Conservation (phyloP, 2,329 filamentous ascomycete genomes). For the Metarhizium sp. region DNA sequence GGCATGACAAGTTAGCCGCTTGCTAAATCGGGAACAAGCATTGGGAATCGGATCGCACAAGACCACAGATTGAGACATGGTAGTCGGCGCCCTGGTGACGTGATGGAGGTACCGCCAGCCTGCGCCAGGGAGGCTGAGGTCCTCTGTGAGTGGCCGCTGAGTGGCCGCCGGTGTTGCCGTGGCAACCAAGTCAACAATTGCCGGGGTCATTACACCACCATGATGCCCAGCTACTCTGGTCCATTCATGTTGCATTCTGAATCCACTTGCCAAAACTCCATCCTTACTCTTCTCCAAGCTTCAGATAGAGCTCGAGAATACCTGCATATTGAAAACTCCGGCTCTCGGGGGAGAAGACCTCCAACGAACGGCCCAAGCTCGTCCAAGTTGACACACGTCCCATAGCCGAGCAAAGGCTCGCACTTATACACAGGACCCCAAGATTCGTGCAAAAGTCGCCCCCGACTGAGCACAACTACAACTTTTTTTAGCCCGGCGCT, state of each 20-base stretch:
- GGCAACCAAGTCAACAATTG: constrained; percentile 23
- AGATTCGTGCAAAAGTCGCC: constrained; percentile 26
- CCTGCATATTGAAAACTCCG: constrained; percentile 6
- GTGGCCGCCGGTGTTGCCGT: constrained; percentile 18
- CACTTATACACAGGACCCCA: constrained; percentile 7
- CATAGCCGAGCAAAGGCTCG: constrained; percentile 23
- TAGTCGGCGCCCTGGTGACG: constrained; percentile 11
- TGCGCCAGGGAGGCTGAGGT: neutral
- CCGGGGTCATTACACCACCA: constrained; percentile 14
- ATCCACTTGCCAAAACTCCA: constrained; percentile 11
- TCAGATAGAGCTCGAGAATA: constrained; percentile 1
- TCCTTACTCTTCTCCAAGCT: constrained; percentile 6
- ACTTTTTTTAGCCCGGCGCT: constrained; percentile 56
- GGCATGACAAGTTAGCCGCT: neutral
- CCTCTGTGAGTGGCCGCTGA: neutral
- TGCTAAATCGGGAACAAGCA: neutral
- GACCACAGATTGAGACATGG: constrained; percentile 5
- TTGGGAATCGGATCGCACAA: neutral
- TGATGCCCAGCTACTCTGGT: constrained; percentile 11
- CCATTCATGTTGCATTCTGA: constrained; percentile 16
- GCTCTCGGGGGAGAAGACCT: constrained; percentile 8
- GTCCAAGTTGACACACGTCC: constrained; percentile 7
- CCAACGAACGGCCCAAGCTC: constrained; percentile 12
- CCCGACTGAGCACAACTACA: constrained; percentile 39
- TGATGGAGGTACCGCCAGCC: constrained; percentile 2